Percentiles rank a stretch among this genome's conserved stretches.
Evolutionary conservation across 352 stramenopile genomes (phyloP).

Genomic region (Pythium brassicae): DNA sequence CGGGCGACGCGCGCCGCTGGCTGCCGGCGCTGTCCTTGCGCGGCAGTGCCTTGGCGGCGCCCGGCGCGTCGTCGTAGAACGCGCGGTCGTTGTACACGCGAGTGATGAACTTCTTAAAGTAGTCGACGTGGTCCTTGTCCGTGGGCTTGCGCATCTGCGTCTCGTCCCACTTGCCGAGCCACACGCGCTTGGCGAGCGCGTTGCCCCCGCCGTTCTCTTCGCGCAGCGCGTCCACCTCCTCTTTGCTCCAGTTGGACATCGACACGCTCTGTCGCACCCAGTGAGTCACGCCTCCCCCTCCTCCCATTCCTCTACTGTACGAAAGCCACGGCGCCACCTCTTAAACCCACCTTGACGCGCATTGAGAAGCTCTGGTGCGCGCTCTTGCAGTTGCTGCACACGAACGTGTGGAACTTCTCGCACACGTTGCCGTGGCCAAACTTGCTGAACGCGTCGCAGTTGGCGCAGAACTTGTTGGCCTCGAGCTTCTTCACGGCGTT

Average conservation of each 20-base stretch:
- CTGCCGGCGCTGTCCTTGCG: slow-evolving; percentile 11
- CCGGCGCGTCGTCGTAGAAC: slow-evolving; percentile 61
- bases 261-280: slow-evolving; percentile 64
- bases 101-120: slow-evolving; percentile 86
- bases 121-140: slow-evolving; percentile 73
- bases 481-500: slow-evolving; percentile 84
- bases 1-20: slow-evolving; percentile 2
- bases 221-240: slow-evolving; percentile 87
- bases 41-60: background rate
- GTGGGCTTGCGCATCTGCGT: slow-evolving; percentile 59
- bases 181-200: slow-evolving; percentile 17
- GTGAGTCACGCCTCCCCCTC: background rate
- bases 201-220: slow-evolving; percentile 50
- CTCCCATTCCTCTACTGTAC: too few relatives aligned
- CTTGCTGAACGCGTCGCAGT: slow-evolving; percentile 82
- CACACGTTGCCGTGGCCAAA: slow-evolving; percentile 93
- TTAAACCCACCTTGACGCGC: slow-evolving; percentile 86
- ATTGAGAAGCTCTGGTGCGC: slow-evolving; percentile 93
- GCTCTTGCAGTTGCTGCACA: slow-evolving; percentile 94
- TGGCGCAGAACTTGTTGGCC: slow-evolving; percentile 80
- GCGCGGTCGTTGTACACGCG: slow-evolving; percentile 77
- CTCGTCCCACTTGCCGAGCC: slow-evolving; percentile 37
- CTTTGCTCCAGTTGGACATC: slow-evolving; percentile 93
- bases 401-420: slow-evolving; percentile 91
- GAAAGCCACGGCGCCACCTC: too few relatives aligned